phyloP scores from a whole-genome alignment of 371 early-diverging fungal genomes.

The Mucor lusitanicus region DNA sequence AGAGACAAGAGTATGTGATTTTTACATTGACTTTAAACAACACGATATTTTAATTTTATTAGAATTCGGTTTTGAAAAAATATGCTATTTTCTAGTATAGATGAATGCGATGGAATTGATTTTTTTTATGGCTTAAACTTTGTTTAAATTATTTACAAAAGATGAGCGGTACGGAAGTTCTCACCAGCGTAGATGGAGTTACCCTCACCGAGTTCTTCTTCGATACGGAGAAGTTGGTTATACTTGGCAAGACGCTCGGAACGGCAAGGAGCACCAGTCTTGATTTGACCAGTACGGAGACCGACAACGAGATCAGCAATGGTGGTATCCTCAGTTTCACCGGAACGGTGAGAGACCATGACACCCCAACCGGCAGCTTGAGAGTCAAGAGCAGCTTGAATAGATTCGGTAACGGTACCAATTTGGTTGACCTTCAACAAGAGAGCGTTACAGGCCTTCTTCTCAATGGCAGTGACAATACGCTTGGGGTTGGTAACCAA shows the following conservation, averaged over 20 bases:
- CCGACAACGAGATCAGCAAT: constrained; percentile 99
- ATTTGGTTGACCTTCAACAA: constrained; percentile 99
- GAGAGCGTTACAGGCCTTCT: constrained; percentile 95
- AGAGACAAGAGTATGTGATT: not conserved
- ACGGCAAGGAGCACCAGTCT: constrained; percentile 99
- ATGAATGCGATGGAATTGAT: not conserved
- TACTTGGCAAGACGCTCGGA: constrained; percentile 98
- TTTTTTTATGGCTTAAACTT: not conserved
- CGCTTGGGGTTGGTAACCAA: constrained; percentile 98
- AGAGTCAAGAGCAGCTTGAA: constrained; percentile 76
- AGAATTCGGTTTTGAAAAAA: constrained; percentile 1
- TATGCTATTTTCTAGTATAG: constrained; percentile 9
- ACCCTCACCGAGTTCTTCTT: constrained; percentile 79
- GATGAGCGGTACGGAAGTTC: constrained; percentile 85
- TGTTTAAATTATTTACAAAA: constrained; percentile 46
- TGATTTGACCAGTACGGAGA: constrained; percentile 97
- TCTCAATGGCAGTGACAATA: constrained; percentile 89
- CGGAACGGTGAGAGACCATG: constrained; percentile 99
- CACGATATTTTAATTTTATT: constrained; percentile 1
- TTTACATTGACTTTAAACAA: constrained; percentile 1
- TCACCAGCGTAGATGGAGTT: constrained; percentile 92
- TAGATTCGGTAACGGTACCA: constrained; percentile 97
- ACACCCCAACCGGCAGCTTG: constrained; percentile 94
- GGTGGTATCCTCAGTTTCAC: constrained; percentile 99
- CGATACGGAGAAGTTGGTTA: constrained; percentile 97